Conservation (phyloP, 306 rosid genomes). For the Cucumis sativus region Cucumber_9930_V3 NC_026655.2:12824501-12825000, state of each 20-base stretch:
- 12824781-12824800: constrained; percentile 95
- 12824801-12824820: constrained; percentile 87
- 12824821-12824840: constrained; percentile 66
- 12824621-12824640: constrained; percentile 16
- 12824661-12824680: constrained; percentile 3
- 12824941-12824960: not conserved
- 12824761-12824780: constrained; percentile 54
- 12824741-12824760: not conserved
- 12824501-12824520: not conserved
- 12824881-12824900: not conserved
- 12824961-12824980: not conserved
- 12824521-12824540: not conserved
- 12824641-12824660: constrained; percentile 4
- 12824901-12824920: not conserved
- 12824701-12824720: constrained; percentile 7
- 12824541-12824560: not conserved
- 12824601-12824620: constrained; percentile 11
- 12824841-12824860: constrained; percentile 12
- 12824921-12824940: not conserved
- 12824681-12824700: constrained; percentile 12
- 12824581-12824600: not conserved
- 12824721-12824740: not conserved
- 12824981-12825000: not conserved
- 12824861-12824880: not conserved
- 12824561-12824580: constrained; percentile 8